phyloP scores from a whole-genome alignment of 1,284 basidiomycete genomes.

The Stygiomarasmius scandens region DNA sequence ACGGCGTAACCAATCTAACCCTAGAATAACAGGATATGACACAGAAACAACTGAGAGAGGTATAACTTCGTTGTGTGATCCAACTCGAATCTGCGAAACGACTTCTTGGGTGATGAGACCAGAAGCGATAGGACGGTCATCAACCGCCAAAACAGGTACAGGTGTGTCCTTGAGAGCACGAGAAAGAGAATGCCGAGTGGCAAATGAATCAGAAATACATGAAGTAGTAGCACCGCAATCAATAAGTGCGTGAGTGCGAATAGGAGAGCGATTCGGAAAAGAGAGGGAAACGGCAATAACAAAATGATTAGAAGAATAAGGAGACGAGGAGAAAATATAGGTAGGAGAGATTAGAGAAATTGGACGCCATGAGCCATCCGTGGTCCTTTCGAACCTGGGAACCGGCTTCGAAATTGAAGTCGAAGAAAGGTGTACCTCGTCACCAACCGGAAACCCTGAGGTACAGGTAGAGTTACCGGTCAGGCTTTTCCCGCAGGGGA shows the following conservation, averaged over 20 bases:
- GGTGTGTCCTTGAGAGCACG: conserved; percentile 26
- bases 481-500: conserved; percentile 11
- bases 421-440: neutral
- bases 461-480: conserved; percentile 3
- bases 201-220: conserved; percentile 32
- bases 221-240: conserved; percentile 30
- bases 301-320: conserved; percentile 28
- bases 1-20: conserved; percentile 17
- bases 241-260: conserved; percentile 22
- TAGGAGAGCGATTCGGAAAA: conserved; percentile 21
- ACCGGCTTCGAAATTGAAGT: neutral
- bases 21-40: conserved; percentile 17
- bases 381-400: neutral
- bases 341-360: conserved; percentile 1
- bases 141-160: conserved; percentile 33
- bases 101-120: conserved; percentile 36
- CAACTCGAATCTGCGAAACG: conserved; percentile 24
- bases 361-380: neutral
- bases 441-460: conserved; percentile 10
- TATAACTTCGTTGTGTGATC: conserved; percentile 18
- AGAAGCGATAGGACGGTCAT: conserved; percentile 33
- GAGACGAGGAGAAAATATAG: conserved; percentile 10
- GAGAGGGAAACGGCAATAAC: conserved; percentile 26
- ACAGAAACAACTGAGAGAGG: conserved; percentile 14
- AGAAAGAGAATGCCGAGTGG: conserved; percentile 29